phyloP scores from a whole-genome alignment of 768 basidiomycete genomes.

The Porphyrellus cyaneotinctus region DNA sequence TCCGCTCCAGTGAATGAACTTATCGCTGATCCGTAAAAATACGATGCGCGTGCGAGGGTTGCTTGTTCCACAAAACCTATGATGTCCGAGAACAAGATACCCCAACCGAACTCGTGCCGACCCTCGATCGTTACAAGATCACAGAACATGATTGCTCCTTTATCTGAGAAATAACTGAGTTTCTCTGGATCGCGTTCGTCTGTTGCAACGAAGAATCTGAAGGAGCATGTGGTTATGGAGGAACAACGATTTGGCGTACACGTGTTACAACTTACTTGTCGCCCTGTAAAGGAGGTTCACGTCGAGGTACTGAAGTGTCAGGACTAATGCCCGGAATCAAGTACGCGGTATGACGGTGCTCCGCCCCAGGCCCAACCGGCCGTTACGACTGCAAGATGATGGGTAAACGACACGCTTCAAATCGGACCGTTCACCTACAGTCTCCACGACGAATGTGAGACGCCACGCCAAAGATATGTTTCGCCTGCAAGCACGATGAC shows the following conservation, averaged over 20 bases:
- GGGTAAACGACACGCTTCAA: neutral
- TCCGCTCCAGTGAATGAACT: constrained; percentile 39
- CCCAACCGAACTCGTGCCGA: constrained; percentile 37
- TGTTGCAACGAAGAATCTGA: constrained; percentile 32
- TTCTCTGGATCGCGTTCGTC: constrained; percentile 36
- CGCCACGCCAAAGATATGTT: constrained; percentile 34
- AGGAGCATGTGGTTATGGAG: neutral
- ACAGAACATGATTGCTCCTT: constrained; percentile 35
- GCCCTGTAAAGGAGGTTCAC: constrained; percentile 14
- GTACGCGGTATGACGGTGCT: constrained; percentile 13
- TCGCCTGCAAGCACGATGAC: constrained; percentile 39
- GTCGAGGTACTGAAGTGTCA: constrained; percentile 9
- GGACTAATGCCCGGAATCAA: constrained; percentile 14
- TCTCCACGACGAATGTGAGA: constrained; percentile 39
- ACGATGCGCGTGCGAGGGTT: constrained; percentile 32
- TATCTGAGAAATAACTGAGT: constrained; percentile 27
- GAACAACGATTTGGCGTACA: neutral
- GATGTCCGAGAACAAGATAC: constrained; percentile 38
- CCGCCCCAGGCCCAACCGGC: constrained; percentile 33
- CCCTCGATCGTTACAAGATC: constrained; percentile 41
- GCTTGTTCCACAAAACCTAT: constrained; percentile 39
- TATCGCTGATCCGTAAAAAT: constrained; percentile 37
- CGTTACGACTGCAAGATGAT: constrained; percentile 20
- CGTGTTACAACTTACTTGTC: constrained; percentile 14
- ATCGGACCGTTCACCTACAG: constrained; percentile 22